Conservation (phyloP, 495 filamentous ascomycete genomes). For the Oidiodendron maius region DNA sequence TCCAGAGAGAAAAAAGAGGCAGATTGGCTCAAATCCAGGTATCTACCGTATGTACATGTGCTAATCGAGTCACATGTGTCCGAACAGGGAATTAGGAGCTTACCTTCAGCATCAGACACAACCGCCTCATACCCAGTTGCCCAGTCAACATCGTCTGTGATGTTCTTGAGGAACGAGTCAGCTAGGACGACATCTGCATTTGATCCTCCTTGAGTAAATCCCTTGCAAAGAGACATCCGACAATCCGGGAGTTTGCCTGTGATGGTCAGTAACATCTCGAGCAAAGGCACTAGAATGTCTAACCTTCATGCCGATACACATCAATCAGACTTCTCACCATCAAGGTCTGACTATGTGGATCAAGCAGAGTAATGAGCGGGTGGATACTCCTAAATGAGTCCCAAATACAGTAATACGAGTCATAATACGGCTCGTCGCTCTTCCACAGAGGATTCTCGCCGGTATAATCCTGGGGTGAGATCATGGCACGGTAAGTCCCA, state of each 20-base stretch:
- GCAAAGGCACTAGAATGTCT: slow-evolving; percentile 29
- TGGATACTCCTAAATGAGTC: slow-evolving; percentile 70
- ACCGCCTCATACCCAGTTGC: slow-evolving; percentile 63
- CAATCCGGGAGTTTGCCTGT: slow-evolving; percentile 21
- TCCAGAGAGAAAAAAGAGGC: slow-evolving; percentile 40
- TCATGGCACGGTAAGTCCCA: slow-evolving; percentile 64
- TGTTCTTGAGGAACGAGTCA: slow-evolving; percentile 69
- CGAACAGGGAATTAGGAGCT: background rate
- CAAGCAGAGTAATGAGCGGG: slow-evolving; percentile 63
- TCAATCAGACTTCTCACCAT: slow-evolving; percentile 71
- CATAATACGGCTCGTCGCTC: slow-evolving; percentile 70
- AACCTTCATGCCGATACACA: slow-evolving; percentile 63
- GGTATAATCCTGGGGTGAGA: slow-evolving; percentile 75
- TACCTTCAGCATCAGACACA: slow-evolving; percentile 60
- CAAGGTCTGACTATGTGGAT: slow-evolving; percentile 56
- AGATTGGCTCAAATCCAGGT: slow-evolving; percentile 53
- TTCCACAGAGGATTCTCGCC: slow-evolving; percentile 73
- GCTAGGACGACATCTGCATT: slow-evolving; percentile 72
- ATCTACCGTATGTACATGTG: slow-evolving; percentile 44
- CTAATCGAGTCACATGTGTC: too few species aligned
- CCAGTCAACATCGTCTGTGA: slow-evolving; percentile 60
- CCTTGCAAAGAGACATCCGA: slow-evolving; percentile 57
- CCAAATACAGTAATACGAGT: slow-evolving; percentile 72
- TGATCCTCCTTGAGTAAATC: slow-evolving; percentile 55
- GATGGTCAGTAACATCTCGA: slow-evolving; percentile 14